These are phyloP conservation scores for Trichoderma endophyticum DNA, from an alignment of 2,329 filamentous ascomycete species.

Conservation along the genomic window DNA sequence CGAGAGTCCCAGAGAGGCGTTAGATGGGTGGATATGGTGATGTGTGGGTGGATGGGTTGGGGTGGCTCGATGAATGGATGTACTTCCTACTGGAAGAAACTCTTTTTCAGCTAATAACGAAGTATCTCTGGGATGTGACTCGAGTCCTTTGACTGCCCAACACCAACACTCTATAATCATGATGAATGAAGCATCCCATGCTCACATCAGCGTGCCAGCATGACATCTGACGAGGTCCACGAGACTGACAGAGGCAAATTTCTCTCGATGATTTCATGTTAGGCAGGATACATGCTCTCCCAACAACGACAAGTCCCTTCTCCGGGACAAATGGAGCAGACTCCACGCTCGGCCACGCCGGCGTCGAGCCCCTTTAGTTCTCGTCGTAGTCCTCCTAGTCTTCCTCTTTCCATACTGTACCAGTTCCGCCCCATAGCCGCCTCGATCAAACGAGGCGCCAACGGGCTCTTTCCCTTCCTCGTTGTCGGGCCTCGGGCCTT, in stretches of 20 bases:
- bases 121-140: background rate
- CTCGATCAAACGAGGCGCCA: background rate
- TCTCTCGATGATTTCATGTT: background rate
- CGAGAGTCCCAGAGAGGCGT: background rate
- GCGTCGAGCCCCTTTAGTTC: background rate
- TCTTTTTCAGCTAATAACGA: background rate
- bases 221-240: background rate
- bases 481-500: slow-evolving; percentile 15
- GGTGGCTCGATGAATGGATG: background rate
- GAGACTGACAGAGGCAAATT: background rate
- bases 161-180: background rate
- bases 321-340: background rate
- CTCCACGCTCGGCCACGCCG: slow-evolving; percentile 7
- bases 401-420: background rate
- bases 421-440: background rate
- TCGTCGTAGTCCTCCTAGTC: background rate
- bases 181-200: background rate
- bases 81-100: background rate
- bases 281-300: background rate
- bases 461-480: background rate
- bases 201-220: slow-evolving; percentile 4
- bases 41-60: background rate
- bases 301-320: background rate
- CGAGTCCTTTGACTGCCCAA: background rate
- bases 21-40: slow-evolving; percentile 1